Percentiles rank a stretch among this genome's conserved stretches.
Conservation (phyloP, 2,329 filamentous ascomycete species). For the Epichloe gansuensis region DNA sequence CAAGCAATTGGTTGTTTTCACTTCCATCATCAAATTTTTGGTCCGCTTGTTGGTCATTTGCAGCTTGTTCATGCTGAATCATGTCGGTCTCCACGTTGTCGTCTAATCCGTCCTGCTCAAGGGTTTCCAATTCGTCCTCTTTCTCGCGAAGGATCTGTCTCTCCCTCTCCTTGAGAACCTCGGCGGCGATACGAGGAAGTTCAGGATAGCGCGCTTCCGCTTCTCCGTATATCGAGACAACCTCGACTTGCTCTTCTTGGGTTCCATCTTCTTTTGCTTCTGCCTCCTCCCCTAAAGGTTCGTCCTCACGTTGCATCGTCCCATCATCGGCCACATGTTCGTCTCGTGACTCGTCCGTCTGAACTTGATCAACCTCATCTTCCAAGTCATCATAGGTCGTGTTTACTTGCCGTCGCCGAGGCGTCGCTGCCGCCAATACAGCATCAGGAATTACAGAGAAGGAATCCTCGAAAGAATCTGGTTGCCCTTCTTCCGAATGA, state of each 20-base stretch:
- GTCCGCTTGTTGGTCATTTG: not conserved
- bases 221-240: not conserved
- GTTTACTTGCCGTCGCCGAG: slow-evolving; percentile 15
- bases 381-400: slow-evolving; percentile 4
- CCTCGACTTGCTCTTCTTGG: not conserved
- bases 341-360: not conserved
- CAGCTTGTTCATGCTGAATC: not conserved
- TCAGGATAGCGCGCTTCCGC: not conserved
- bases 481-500: slow-evolving; percentile 16
- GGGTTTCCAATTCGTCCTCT: not conserved
- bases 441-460: slow-evolving; percentile 45
- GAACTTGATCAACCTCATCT: not conserved
- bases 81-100: not conserved
- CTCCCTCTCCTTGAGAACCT: not conserved
- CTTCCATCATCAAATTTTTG: not conserved
- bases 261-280: not conserved
- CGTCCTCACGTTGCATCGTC: not conserved
- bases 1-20: not conserved
- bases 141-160: not conserved
- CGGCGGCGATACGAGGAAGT: not conserved
- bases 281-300: not conserved
- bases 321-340: not conserved
- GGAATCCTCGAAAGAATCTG: slow-evolving; percentile 37
- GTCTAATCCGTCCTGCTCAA: not conserved
- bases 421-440: slow-evolving; percentile 38